Base-by-base conservation (phyloP, 2,329 filamentous ascomycete species). In the Exophiala calicioides region DNA sequence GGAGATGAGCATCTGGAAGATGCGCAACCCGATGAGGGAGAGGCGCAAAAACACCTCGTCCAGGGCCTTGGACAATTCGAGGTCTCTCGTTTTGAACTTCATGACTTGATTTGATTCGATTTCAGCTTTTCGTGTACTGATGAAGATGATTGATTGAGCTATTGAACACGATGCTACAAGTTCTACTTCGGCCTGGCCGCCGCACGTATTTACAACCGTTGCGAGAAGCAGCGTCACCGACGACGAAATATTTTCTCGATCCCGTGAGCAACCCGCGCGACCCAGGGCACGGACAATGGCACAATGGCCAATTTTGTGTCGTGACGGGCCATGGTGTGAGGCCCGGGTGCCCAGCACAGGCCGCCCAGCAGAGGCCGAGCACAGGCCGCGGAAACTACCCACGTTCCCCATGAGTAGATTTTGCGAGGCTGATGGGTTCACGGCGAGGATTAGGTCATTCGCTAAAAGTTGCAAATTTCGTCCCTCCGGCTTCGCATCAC, bases 21-120 rank as follows among this genome's bases (percentile, higher is more conserved):
- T 26, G 19, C 52, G 44, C 15, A 48, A 32, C 15, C 32, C 40
- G 27, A 54, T 42, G n/a, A 51, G 44, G 37, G 23, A 50, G 10
- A 54, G 32, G 16, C 52, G 47, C 10, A 54, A 36, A 41, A 54
- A 54, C 3, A 47, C 45, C 33, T 54, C 52, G 31, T 54, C 52
- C 21, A 51, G 39, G 19, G 52, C 47, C 18, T 36, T 44, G 10
- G 27, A 32, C 10, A 54, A 33, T 21, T 51, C 47, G 31, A 54
- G 47, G 30, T 54, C 52, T 47, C 47, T 37, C 9, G 47, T 48
- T 23, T 41, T 48, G 44, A 51, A 44, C 19, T 32, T 51, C 52
- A 54, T 54, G 16, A 12, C 31, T 37, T 23, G 9, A 24, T 32
- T 23, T 2, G 23, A n/a, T n/a, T n/a, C n/a, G n/a, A n/a, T n/a